These are phyloP conservation scores for Collariella sp. DNA, from an alignment of 495 filamentous ascomycete species.

Conservation along the genomic window DNA sequence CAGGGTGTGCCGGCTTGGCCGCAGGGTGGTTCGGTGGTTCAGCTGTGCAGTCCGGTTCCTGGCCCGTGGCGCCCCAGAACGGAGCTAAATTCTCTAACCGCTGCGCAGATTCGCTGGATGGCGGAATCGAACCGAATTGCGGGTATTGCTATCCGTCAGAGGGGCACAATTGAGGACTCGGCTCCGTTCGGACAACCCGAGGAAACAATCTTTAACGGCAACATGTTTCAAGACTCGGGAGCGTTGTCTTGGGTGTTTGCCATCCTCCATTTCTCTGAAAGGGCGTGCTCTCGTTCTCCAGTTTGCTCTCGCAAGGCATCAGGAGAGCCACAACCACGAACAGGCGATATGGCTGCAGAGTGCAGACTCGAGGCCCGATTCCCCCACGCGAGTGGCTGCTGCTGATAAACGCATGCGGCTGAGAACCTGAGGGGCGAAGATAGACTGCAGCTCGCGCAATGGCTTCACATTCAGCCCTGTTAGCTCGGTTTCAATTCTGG, in stretches of 20 bases:
- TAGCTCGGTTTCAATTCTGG: background rate
- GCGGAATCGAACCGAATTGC: background rate
- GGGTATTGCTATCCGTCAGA: too few relatives aligned
- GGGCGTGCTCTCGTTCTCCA: background rate
- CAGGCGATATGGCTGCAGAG: too few relatives aligned
- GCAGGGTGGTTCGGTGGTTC: slow-evolving; percentile 1
- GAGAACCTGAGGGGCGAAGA: background rate
- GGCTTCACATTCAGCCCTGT: too few relatives aligned
- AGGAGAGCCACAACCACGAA: background rate
- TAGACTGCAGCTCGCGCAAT: background rate
- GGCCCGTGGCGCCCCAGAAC: background rate
- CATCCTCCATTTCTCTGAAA: too few relatives aligned
- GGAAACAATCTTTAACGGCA: background rate
- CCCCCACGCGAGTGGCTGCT: too few relatives aligned
- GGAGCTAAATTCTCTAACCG: slow-evolving; percentile 1
- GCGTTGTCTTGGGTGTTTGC: too few relatives aligned
- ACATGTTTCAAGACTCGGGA: background rate
- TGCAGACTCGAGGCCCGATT: too few relatives aligned
- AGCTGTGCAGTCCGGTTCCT: background rate
- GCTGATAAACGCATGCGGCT: too few relatives aligned
- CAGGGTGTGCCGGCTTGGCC: slow-evolving; percentile 1
- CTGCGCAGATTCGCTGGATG: background rate
- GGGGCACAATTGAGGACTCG: background rate
- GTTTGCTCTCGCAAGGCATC: too few relatives aligned
- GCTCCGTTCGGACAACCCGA: background rate